Conservation (phyloP, 148 eudicot species). For the Polygonum maritimum region DNA sequence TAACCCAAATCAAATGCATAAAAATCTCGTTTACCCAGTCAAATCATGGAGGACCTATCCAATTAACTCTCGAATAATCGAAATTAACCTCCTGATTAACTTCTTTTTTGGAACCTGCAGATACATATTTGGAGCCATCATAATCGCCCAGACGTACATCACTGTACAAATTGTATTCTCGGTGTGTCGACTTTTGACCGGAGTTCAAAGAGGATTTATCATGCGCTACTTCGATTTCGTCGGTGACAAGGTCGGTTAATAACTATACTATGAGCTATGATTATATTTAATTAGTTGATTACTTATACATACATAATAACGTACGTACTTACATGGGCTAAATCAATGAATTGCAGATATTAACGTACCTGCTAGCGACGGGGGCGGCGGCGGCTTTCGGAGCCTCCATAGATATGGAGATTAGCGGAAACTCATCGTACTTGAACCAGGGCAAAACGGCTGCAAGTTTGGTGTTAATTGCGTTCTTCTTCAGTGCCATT, state of each 20-base stretch:
- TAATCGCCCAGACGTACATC: conserved; percentile 2
- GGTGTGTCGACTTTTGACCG: not conserved
- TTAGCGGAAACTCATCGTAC: not conserved
- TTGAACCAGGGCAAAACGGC: not conserved
- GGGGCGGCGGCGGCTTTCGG: conserved; percentile 4
- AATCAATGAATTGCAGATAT: not conserved
- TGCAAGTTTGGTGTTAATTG: conserved; percentile 2
- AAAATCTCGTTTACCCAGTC: not conserved
- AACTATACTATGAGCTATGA: no score
- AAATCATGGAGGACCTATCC: not conserved
- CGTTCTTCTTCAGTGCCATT: conserved; percentile 8
- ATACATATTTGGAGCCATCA: not conserved
- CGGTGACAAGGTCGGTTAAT: not conserved
- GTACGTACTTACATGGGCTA: not conserved
- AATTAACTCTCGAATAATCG: not conserved
- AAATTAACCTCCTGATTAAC: not conserved
- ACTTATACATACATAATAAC: no score
- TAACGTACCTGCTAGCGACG: conserved; percentile 3
- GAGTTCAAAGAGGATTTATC: not conserved
- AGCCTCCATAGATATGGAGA: not conserved
- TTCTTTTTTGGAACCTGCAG: not conserved
- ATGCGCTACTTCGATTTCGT: not conserved
- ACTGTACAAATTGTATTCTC: not conserved
- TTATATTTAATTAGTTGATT: not conserved
- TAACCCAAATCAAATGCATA: not conserved